Base-by-base conservation (phyloP, 2,329 filamentous ascomycete species). In the Trichoderma atrobrunneum region DNA sequence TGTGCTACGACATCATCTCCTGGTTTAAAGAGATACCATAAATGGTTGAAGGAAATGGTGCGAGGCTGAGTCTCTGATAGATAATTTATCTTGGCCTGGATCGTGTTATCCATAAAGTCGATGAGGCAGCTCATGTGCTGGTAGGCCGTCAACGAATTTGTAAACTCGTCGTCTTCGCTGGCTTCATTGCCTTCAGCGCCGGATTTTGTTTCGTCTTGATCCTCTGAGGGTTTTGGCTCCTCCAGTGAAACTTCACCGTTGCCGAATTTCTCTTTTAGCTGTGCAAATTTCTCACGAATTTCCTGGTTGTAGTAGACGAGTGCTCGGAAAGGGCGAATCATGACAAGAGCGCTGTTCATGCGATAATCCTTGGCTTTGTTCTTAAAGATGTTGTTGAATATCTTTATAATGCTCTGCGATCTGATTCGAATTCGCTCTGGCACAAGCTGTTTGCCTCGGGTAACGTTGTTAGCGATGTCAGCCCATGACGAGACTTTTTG, bases 21-120 rank as follows among this genome's bases (percentile, higher is more conserved):
- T 0, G 77, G 78, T 21, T 74, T 74, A 68, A 78, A 81, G 11
- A 80, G 60, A 34, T 77, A 73, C 77, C 78, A 79, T 0, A 80
- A n/a, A 65, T 81, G 78, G 5, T 70, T 54, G 65, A 78, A 80
- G 24, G 36, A 28, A n/a, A 69, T 59, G 11, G 34, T 71, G 24
- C 51, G 61, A 10, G 28, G n/a, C 26, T 24, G 30, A 21, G 59
- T 24, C 1, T 56, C 32, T 4, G 54, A 54, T 3, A 72, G 28
- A 26, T 68, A 63, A 10, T 63, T 18, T 5, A 71, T 54, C 34
- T 69, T 73, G 24, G 28, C 28, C n/a, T 48, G 32, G 28, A 71
- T 39, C 0, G 62, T 36, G 18, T 18, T 26, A 18, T 73, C 63
- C 39, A 73, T 62, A 21, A 73, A 73, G 32, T 73, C 51, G n/a